Base-by-base conservation (phyloP, 148 eudicot genomes). In the Camellia japonica region DNA sequence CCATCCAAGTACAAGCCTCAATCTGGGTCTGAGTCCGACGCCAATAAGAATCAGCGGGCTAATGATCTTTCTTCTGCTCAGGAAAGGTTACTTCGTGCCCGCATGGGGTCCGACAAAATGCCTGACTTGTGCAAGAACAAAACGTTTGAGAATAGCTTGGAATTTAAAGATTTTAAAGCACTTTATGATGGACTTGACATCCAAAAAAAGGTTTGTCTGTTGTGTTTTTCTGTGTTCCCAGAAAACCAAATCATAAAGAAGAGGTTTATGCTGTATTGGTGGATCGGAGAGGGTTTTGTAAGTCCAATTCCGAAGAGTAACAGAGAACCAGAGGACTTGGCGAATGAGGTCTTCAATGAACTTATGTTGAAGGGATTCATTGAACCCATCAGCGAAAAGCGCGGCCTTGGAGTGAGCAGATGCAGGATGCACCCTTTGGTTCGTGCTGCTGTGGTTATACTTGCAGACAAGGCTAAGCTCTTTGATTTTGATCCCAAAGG, bases 221-320 rank as follows among this genome's bases (percentile, higher is more conserved):
- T 84, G 16, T 84, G 81, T 49, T 74, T 74, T 47, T 78, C 82
- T 0, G 49, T 74, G 5, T 78, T 84, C 68, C 79, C 80, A 0
- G 23, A 67, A 54, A 49, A 41, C 11, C 56, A 15, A 54, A 51
- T 18, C 5, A 44, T 84, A 55, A 80, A 72, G 70, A 83, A 79
- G 72, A 86, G 77, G 75, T 7, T 77, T 3, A 46, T 83, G 58
- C 23, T 81, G 10, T 81, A 81, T 73, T 86, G 86, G 88, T 86
- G 88, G 88, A 75, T 81, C 46, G 88, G 80, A 64, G 84, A 86
- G 54, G 86, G 84, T 9, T 67, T 74, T n/a, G 42, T 74, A 2
- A 51, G 47, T 13, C 49, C 44, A 19, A 20, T 51, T 52, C 7
- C 14, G 18, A n/a, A 1, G 19, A 38, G 8, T 42, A 49, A 44